phyloP scores from a whole-genome alignment of 1,284 basidiomycete genomes.

The Pterulicium gracile region DNA sequence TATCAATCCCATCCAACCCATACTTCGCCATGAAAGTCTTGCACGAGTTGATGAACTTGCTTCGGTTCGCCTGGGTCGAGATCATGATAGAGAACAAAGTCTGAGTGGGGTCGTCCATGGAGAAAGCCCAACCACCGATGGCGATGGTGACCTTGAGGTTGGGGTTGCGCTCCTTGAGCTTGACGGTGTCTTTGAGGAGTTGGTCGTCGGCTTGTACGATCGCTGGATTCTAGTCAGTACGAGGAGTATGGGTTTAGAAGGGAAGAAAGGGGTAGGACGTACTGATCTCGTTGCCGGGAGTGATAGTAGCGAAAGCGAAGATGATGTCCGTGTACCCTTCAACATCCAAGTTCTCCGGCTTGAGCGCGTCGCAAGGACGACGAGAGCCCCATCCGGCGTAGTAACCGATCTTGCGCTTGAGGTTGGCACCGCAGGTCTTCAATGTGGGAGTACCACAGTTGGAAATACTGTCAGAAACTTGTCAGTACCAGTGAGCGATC shows the following conservation, averaged over 20 bases:
- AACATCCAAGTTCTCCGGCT: conserved; percentile 1
- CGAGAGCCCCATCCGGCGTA: conserved; percentile 8
- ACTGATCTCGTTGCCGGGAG: conserved; percentile 2
- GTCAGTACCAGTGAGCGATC: no score
- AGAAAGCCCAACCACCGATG: conserved; percentile 11
- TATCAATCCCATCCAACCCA: conserved; percentile 10
- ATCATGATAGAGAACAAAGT: conserved; percentile 11
- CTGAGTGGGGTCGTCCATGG: conserved; percentile 7
- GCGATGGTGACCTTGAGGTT: conserved; percentile 9
- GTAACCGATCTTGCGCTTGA: conserved; percentile 3
- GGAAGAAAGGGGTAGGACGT: not conserved
- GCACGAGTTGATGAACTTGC: conserved; percentile 9
- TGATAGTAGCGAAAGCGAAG: conserved; percentile 7
- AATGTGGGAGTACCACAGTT: conserved; percentile 5
- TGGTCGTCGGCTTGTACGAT: conserved; percentile 2
- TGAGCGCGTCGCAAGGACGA: not conserved
- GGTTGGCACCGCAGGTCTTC: not conserved
- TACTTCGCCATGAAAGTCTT: conserved; percentile 4
- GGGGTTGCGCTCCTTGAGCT: conserved; percentile 1
- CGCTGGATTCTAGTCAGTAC: conserved; percentile 1
- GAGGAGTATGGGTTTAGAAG: not conserved
- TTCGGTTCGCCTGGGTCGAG: conserved; percentile 5
- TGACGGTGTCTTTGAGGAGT: conserved; percentile 7
- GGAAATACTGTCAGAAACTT: no score
- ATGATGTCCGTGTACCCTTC: conserved; percentile 5